These are phyloP conservation scores for Candida albicans DNA, from an alignment of 1,139 yeast genomes.

Conservation along the genomic window DNA sequence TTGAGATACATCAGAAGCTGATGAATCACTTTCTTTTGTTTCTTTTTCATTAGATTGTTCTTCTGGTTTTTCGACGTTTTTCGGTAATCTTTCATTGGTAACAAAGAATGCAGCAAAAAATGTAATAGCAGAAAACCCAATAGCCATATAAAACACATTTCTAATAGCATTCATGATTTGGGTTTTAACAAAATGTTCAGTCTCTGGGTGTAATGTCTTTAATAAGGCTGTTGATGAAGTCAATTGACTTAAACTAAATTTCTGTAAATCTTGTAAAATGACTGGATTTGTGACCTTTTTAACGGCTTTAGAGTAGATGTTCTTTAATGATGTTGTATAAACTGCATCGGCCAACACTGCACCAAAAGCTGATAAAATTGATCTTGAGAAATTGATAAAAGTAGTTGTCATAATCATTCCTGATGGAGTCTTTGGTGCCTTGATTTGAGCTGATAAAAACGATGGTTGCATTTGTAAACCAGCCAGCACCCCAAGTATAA, in stretches of 20 bases:
- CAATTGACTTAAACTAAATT: constrained; percentile 16
- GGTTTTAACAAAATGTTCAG: constrained; percentile 26
- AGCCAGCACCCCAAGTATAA: constrained; percentile 30
- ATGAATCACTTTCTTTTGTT: neutral
- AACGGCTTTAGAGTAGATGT: constrained; percentile 19
- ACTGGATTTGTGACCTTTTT: constrained; percentile 17
- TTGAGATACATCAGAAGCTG: neutral
- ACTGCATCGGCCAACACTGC: constrained; percentile 36
- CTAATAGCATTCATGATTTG: constrained; percentile 32
- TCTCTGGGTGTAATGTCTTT: constrained; percentile 22
- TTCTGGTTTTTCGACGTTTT: constrained; percentile 2
- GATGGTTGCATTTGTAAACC: constrained; percentile 34
- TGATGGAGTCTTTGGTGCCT: constrained; percentile 40
- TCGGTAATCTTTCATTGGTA: constrained; percentile 33
- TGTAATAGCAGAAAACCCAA: constrained; percentile 28
- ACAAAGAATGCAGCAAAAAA: constrained; percentile 23
- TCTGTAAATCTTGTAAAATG: constrained; percentile 21
- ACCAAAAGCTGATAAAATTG: constrained; percentile 31
- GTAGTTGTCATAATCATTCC: constrained; percentile 39
- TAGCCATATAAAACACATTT: constrained; percentile 33
- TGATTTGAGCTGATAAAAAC: constrained; percentile 30
- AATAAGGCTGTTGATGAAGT: constrained; percentile 22
- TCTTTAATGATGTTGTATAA: constrained; percentile 30
- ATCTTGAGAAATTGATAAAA: constrained; percentile 30
- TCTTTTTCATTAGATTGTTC: neutral